Percentiles rank a stretch among this genome's conserved stretches.
phyloP scores from a whole-genome alignment of 371 early-diverging fungal genomes.

The Fennellomyces sp. region DNA sequence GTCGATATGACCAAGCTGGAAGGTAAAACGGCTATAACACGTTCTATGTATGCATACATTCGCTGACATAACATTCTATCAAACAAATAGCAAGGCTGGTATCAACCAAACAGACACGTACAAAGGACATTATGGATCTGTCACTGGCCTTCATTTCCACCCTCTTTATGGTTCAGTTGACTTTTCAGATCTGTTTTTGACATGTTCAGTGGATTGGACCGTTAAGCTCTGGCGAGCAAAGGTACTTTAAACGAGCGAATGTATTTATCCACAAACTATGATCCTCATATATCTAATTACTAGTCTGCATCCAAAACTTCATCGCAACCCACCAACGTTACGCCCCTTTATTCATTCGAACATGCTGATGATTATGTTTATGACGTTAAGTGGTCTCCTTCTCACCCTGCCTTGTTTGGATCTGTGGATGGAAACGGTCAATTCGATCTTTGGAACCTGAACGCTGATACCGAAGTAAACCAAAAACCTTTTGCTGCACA shows the following conservation, averaged over 20 bases:
- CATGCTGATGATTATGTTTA: conserved; percentile 93
- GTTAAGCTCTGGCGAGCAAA: conserved; percentile 93
- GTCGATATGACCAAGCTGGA: conserved; percentile 93
- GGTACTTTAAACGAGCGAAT: conserved; percentile 31
- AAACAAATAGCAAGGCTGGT: conserved; percentile 89
- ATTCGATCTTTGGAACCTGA: conserved; percentile 92
- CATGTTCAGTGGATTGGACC: conserved; percentile 94
- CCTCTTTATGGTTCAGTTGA: conserved; percentile 80
- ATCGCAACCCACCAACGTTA: conserved; percentile 56
- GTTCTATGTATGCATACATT: no score
- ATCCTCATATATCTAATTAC: no score
- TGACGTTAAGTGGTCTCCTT: conserved; percentile 96
- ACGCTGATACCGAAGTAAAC: conserved; percentile 79
- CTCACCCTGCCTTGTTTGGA: conserved; percentile 92
- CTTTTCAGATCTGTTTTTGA: conserved; percentile 90
- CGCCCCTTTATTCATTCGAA: conserved; percentile 89
- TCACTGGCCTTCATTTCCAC: conserved; percentile 94
- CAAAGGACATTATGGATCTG: conserved; percentile 85
- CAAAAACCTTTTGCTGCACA: not conserved
- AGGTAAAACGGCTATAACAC: no score
- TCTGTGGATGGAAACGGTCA: conserved; percentile 90
- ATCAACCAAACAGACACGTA: conserved; percentile 86
- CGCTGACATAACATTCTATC: no score
- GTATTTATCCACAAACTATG: not conserved
- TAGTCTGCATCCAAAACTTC: conserved; percentile 69